Percentiles rank a stretch among this genome's conserved stretches.
These are phyloP conservation scores for Grigorovia humatica DNA, from an alignment of 805 yeast genomes.

Conservation along the genomic window DNA sequence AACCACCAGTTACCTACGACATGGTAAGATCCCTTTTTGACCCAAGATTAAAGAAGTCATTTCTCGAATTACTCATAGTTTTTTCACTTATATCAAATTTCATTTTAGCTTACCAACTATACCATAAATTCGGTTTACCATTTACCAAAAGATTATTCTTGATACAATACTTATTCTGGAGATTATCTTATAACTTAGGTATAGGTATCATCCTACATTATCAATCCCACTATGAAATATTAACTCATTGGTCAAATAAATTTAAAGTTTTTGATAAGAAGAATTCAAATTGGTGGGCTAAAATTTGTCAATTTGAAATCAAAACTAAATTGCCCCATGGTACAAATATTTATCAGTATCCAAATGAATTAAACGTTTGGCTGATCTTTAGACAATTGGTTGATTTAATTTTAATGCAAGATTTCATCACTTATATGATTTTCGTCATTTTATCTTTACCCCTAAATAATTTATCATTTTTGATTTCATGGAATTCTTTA, in stretches of 20 bases:
- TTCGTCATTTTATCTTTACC: slow-evolving; percentile 41
- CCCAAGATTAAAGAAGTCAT: slow-evolving; percentile 60
- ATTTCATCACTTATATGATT: slow-evolving; percentile 64
- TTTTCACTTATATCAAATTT: slow-evolving; percentile 31
- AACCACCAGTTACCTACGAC: slow-evolving; percentile 53
- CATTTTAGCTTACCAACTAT: slow-evolving; percentile 24
- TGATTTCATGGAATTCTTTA: slow-evolving; percentile 41
- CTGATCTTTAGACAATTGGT: slow-evolving; percentile 67
- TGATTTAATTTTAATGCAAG: slow-evolving; percentile 76
- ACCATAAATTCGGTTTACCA: slow-evolving; percentile 11
- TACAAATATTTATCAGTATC: slow-evolving; percentile 34
- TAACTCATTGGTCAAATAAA: slow-evolving; percentile 43
- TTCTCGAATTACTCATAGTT: slow-evolving; percentile 53
- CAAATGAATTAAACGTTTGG: slow-evolving; percentile 78
- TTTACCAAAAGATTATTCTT: slow-evolving; percentile 34
- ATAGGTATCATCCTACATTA: slow-evolving; percentile 57
- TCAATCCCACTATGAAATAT: slow-evolving; percentile 49
- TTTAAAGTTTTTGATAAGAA: slow-evolving; percentile 35
- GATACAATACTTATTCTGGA: slow-evolving; percentile 58
- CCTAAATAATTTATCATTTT: slow-evolving; percentile 32
- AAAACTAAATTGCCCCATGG: slow-evolving; percentile 19
- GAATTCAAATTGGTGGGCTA: slow-evolving; percentile 28
- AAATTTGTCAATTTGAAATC: slow-evolving; percentile 37
- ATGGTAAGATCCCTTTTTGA: slow-evolving; percentile 76
- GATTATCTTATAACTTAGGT: slow-evolving; percentile 68